Evolutionary conservation across 257 asterid species (phyloP), one percentile per base, ranked within the genome.

Genomic region (Haberlea rhodopensis): DNA sequence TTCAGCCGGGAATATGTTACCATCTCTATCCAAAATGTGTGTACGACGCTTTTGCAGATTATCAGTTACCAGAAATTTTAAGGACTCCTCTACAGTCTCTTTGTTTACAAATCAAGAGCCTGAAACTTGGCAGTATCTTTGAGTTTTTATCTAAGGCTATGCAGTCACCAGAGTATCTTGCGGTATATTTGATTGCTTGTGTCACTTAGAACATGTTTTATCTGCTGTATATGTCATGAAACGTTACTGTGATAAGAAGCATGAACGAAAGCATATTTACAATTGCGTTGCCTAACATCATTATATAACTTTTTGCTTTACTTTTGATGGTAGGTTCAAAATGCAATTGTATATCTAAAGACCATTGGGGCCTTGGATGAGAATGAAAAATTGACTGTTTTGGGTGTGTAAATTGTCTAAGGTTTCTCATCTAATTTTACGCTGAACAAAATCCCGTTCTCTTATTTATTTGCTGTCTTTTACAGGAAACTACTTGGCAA

Each of bases 81-180:
- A 91, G 98, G 73, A 89, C 98, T 25, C 98, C 98, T 63, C 76
- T 91, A 78, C 98, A 91, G 74, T 89, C 98, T 66, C 90, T 91
- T 54, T 91, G 98, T 80, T 75, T 91, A 79, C 98, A 89, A 80
- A 89, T 91, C 76, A 91, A 89, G 80, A 91, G 98, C 71, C 75
- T 91, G 74, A 81, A 91, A 71, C 88, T 89, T 24, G 98, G 98
- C 2, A 82, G 98, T 49, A 85, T 91, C 70, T 71, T 92, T 21
- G 95, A 87, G 77, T 91, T 91, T 76, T 82, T 91, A 64, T 81
- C 94, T 4, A 79, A 84, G 79, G 96, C 97, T 75, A 73, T 91
- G 79, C 96, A 89, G 73, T 86, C 98, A 28, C 98, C 98, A 3
- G 96, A 91, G 73, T 78, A 67, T 69, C 87, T 87, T 64, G 95